phyloP scores from a whole-genome alignment of 169 alveolate genomes.

The Besnoitia besnoiti region DNA sequence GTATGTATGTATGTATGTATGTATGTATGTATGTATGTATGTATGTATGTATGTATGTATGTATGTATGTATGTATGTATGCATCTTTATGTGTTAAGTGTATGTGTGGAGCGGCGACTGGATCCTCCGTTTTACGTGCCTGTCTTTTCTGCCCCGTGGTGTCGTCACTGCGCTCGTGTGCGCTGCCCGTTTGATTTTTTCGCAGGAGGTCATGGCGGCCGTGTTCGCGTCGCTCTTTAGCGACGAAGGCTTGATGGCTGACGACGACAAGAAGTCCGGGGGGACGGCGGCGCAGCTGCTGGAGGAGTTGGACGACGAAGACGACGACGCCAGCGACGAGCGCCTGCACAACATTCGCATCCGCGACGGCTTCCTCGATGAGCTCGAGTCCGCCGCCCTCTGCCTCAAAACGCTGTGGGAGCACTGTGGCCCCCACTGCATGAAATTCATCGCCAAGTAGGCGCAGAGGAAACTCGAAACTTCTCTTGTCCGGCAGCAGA shows the following conservation, averaged over 20 bases:
- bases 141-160: not conserved
- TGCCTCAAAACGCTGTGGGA: conserved; percentile 45
- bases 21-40: not conserved
- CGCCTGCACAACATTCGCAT: not conserved
- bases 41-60: not conserved
- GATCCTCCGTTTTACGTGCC: not conserved
- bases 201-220: conserved; percentile 50
- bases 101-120: not conserved
- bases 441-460: conserved; percentile 29
- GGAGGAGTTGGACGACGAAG: conserved; percentile 33
- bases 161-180: not conserved
- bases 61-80: not conserved
- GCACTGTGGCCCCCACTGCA: conserved; percentile 41
- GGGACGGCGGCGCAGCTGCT: conserved; percentile 22
- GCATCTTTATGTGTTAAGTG: not conserved
- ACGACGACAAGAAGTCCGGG: not conserved
- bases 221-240: conserved; percentile 46
- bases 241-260: conserved; percentile 31
- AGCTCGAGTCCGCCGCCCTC: conserved; percentile 50
- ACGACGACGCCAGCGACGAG: not conserved
- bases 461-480: not conserved
- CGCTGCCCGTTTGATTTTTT: not conserved
- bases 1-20: too few relatives aligned
- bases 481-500: too few relatives aligned
- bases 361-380: conserved; percentile 44